Evolutionary conservation across 2,329 filamentous ascomycete species (phyloP), one percentile per base, ranked within the genome.

Genomic region (Exophiala dermatitidis): DNA sequence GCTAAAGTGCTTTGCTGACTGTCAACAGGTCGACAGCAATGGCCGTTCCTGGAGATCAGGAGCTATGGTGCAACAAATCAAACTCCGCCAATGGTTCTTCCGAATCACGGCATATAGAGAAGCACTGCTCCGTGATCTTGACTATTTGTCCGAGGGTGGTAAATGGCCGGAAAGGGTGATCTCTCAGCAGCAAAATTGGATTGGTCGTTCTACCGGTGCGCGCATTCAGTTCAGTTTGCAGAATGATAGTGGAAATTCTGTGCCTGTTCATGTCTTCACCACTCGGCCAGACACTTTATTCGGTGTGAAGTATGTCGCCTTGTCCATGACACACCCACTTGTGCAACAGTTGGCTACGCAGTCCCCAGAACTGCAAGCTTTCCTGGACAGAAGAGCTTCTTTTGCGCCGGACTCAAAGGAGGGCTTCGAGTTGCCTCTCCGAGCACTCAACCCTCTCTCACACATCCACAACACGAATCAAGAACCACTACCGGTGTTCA

Each of bases 11-110:
- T 44, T 12, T 32, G 37, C 26, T 40, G 40, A 50, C 12, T 4
- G 4, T 8, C 26, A 32, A 29, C 52, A 54, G 47, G 56, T 95
- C n/a, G 88, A 94, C 66, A 78, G 85, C 46, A 85, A 88, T 65
- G 90, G 90, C 32, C 81, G 76, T 62, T 95, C 89, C 1, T 95
- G 90, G 90, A 81, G 88, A 5, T 85, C 85, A 0, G 85, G 78
- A 58, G 95, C 89, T 67, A 94, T 97, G 0, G 91, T 95, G 2
- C 89, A 95, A 66, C 86, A 91, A 4, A 96, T 85, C 52, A 95
- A 77, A 0, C 88, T 96, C 68, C 88, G 86, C 70, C 90, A 95
- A 69, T 95, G 90, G 90, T 95, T 94, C 67, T 81, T 95, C 59
- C 83, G 83, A 58, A 94, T 93, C 64, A 91, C 88, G 2, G 79